Evolutionary conservation across 176 grass and related monocot species (phyloP), one percentile per base, ranked within the genome.

Genomic region (Oryza meridionalis): DNA sequence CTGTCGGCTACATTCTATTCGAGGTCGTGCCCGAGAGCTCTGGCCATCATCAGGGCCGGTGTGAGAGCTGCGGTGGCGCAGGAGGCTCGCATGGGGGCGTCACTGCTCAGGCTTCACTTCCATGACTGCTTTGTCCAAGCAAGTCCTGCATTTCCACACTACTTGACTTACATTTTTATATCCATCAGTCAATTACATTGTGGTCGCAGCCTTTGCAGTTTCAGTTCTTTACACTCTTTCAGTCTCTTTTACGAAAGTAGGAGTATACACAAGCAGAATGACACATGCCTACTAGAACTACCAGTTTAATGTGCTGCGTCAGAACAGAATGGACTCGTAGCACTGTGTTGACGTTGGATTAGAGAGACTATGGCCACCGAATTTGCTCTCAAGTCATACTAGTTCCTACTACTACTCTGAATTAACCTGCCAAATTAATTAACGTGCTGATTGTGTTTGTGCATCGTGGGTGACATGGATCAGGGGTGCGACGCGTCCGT

Each of bases 51-150:
- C 83, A 81, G 29, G 72, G 66, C 76, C 72, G 89, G 71, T 1
- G 94, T 97, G 40, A 70, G 22, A 25, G 86, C 89, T 2, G 94
- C 94, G 2, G 89, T 97, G 59, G 55, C 63, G 3, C 35, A 19
- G n/a, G 91, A 97, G 58, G 35, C 16, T 22, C 93, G 96, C 58
- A 90, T 95, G 92, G 96, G 88, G 11, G 96, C 96, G 1, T 95
- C 96, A 15, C 26, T 95, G 25, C 89, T 98, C 40, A 88, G 96
- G 47, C 91, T 98, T 37, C 91, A 94, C 71, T 97, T 97, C 85
- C 94, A 94, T 19, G 94, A 97, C 78, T 97, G 94, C 79, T 97
- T 97, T 85, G 90, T 97, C 78, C 87, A 92, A 78, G 92, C 85
- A 92, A 94, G 89, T 94, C 87, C 69, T 70, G 32, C 55, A 53